Conservation (phyloP, 208 protist genomes). For the Naegleria gruberi region DNA sequence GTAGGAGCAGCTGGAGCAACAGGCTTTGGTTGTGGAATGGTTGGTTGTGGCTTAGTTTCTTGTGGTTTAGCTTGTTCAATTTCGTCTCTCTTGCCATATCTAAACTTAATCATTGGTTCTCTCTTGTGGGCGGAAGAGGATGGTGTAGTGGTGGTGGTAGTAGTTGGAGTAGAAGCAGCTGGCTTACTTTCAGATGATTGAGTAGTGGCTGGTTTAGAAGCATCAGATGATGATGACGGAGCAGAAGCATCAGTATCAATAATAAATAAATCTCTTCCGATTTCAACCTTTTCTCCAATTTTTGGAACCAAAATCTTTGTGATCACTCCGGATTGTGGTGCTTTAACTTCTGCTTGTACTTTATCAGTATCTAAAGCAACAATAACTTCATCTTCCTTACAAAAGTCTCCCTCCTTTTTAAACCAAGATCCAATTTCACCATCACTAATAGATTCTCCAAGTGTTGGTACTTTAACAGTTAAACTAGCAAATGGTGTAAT, state of each 20-base stretch:
- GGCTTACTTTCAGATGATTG: not conserved
- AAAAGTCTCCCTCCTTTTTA: constrained; percentile 84
- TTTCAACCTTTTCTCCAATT: constrained; percentile 74
- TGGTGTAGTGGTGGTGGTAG: not conserved
- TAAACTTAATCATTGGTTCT: constrained; percentile 11
- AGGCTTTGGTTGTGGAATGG: not conserved
- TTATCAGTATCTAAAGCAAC: constrained; percentile 97
- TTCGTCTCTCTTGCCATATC: not conserved
- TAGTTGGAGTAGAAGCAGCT: not conserved
- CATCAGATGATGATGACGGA: not conserved
- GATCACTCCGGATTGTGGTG: constrained; percentile 78
- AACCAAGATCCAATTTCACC: constrained; percentile 87
- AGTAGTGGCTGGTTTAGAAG: not conserved
- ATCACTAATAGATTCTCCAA: constrained; percentile 95
- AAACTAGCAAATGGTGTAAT: not conserved
- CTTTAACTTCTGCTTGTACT: constrained; percentile 85
- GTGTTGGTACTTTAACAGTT: constrained; percentile 76
- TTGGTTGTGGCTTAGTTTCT: not conserved
- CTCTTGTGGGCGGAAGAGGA: not conserved
- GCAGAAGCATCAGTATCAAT: not conserved
- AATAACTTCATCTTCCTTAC: constrained; percentile 85
- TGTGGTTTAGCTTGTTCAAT: not conserved
- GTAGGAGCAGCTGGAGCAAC: not conserved
- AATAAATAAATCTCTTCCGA: constrained; percentile 64
- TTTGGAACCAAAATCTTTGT: constrained; percentile 67